phyloP scores from a whole-genome alignment of 2,329 filamentous ascomycete genomes.

The Cladophialophora yegresii region DNA sequence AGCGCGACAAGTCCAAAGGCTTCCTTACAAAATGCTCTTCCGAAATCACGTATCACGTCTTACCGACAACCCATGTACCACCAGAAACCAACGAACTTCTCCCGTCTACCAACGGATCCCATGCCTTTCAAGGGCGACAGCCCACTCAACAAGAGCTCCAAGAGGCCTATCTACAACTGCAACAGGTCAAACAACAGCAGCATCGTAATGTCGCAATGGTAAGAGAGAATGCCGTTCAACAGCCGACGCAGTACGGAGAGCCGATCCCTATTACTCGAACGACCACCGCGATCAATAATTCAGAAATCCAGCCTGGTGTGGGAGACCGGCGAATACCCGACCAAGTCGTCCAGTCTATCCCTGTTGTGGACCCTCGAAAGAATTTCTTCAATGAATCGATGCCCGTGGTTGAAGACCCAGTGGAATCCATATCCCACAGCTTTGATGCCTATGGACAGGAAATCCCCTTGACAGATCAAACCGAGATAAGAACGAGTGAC shows the following conservation, averaged over 20 bases:
- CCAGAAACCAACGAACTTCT: slow-evolving; percentile 53
- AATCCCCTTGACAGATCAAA: slow-evolving; percentile 50
- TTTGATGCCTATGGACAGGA: slow-evolving; percentile 62
- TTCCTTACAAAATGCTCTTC: slow-evolving; percentile 68
- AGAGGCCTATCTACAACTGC: slow-evolving; percentile 60
- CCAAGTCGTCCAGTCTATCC: slow-evolving; percentile 52
- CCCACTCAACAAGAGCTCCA: slow-evolving; percentile 60
- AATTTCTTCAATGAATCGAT: slow-evolving; percentile 45
- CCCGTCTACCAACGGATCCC: slow-evolving; percentile 41
- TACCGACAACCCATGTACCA: slow-evolving; percentile 63
- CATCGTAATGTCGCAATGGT: slow-evolving; percentile 51
- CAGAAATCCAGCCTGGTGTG: slow-evolving; percentile 43
- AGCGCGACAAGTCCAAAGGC: slow-evolving; percentile 63
- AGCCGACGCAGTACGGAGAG: slow-evolving; percentile 56
- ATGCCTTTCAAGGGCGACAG: slow-evolving; percentile 52
- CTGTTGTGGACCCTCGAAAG: slow-evolving; percentile 56
- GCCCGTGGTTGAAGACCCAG: slow-evolving; percentile 54
- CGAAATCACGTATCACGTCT: slow-evolving; percentile 68
- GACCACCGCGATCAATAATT: slow-evolving; percentile 49
- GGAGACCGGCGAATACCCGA: slow-evolving; percentile 47
- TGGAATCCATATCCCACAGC: slow-evolving; percentile 59
- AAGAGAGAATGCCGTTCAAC: slow-evolving; percentile 59
- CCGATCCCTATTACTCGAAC: slow-evolving; percentile 45
- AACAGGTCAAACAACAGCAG: slow-evolving; percentile 47
- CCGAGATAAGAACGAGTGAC: slow-evolving; percentile 46